Base-by-base conservation (phyloP, 805 yeast species). In the Kurtzmaniella fragi region DNA sequence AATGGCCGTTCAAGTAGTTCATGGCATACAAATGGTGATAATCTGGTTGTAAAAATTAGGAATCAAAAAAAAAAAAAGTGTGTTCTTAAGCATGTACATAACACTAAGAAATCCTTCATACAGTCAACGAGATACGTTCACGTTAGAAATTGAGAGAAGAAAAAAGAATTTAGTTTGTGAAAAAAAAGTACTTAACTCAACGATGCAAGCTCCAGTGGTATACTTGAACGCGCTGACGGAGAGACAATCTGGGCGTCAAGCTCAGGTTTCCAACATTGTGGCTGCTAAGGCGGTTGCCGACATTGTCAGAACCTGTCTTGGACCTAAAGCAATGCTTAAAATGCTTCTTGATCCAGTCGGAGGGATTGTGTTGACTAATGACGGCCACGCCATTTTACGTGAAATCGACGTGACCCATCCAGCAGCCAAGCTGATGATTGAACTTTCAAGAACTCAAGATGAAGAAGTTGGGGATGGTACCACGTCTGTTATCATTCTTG, bases 221-320 rank as follows among this genome's bases (percentile, higher is more conserved):
- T 68, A 68, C 49, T 54, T 68, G 61, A 68, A 91, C 71, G 84
- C 97, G 20, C 77, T 86, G 37, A 84, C 90, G 45, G 95, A 88
- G 59, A 82, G 99, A 57, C 95, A 93, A 59, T 81, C 89, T 29
- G 99, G 99, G 34, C 88, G 98, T 51, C 89, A 89, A 62, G 99
- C 99, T 2, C 99, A 93, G 67, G 75, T 87, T 45, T 86, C 96
- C 45, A 95, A 93, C 59, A 91, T 93, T 67, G 88, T 97, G 4
- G 99, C 99, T 3, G 99, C 99, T n/a, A 93, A 93, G 59, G 96
- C 99, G 2, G 98, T 91, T 31, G 95, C 97, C 0, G 99, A 93
- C 62, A 91, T 93, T 56, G 88, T 93, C 53, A 78, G 99, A 62
- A 93, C 99, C 17, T 93, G 99, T 75, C 73, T 93, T 44, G 99